phyloP scores from a whole-genome alignment of 2,329 filamentous ascomycete species.

The Aspergillus persii region DNA sequence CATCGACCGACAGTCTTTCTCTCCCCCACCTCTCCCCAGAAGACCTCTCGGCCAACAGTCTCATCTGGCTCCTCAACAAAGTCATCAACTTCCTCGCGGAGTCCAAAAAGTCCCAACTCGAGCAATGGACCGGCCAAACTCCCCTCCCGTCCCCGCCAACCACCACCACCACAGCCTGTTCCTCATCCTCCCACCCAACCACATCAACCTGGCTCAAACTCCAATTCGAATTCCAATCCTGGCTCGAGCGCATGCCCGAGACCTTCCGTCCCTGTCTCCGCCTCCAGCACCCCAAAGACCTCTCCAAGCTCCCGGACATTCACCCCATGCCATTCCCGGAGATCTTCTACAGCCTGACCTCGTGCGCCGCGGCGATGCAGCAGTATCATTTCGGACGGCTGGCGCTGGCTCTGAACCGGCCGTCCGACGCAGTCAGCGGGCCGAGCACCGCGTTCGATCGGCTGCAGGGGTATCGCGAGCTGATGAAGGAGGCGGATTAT shows the following conservation, averaged over 20 bases:
- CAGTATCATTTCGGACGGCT: constrained; percentile 65
- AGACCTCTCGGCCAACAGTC: constrained; percentile 59
- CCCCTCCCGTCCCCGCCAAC: constrained; percentile 41
- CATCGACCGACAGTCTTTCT: constrained; percentile 20
- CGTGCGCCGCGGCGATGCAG: constrained; percentile 64
- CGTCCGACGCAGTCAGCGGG: constrained; percentile 53
- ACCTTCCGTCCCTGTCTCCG: constrained; percentile 57
- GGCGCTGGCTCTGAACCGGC: constrained; percentile 60
- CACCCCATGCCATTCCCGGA: constrained; percentile 48
- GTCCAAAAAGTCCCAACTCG: constrained; percentile 51
- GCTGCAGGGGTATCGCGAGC: constrained; percentile 56
- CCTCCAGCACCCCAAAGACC: constrained; percentile 39
- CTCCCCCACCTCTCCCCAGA: constrained; percentile 49
- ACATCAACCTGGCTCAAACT: constrained; percentile 54
- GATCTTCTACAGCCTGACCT: constrained; percentile 60
- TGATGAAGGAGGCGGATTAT: constrained; percentile 54
- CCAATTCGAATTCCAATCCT: constrained; percentile 55
- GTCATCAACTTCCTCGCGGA: constrained; percentile 62
- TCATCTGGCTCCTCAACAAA: constrained; percentile 63
- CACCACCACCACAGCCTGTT: constrained; percentile 26
- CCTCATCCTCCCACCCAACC: constrained; percentile 44
- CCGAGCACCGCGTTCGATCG: constrained; percentile 54
- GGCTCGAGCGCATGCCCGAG: constrained; percentile 57
- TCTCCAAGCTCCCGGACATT: constrained; percentile 31
- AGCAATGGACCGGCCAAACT: constrained; percentile 28